phyloP scores from a whole-genome alignment of 1,139 yeast species.

The Protomyces macrosporus region DNA sequence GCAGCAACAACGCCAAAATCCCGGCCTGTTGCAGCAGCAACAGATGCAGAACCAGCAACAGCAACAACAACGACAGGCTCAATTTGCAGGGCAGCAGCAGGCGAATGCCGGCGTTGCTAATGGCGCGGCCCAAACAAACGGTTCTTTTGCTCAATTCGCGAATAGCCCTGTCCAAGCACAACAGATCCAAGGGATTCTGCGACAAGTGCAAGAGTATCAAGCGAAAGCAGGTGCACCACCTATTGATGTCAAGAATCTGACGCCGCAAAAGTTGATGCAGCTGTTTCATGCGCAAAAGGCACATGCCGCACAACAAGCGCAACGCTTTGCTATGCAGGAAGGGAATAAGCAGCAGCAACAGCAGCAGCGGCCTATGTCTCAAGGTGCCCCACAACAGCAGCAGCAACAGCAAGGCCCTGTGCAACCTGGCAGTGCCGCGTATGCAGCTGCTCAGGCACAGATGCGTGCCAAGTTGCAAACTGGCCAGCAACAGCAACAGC shows the following conservation, averaged over 20 bases:
- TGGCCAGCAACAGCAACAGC: constrained; percentile 1
- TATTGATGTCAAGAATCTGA: constrained; percentile 11
- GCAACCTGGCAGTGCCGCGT: not conserved
- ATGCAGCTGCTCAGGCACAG: not conserved
- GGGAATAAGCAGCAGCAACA: constrained; percentile 11
- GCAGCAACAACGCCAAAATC: constrained; percentile 3
- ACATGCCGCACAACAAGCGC: constrained; percentile 9
- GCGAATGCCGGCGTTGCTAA: not conserved
- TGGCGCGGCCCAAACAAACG: not conserved
- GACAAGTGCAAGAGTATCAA: constrained; percentile 10
- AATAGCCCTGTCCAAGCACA: constrained; percentile 12
- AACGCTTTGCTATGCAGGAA: not conserved
- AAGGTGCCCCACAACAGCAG: not conserved
- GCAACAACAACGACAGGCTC: not conserved
- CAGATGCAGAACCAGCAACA: not conserved
- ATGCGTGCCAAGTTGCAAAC: not conserved
- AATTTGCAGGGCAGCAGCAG: not conserved
- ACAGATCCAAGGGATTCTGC: constrained; percentile 4
- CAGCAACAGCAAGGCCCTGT: not conserved
- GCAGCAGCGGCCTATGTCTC: not conserved
- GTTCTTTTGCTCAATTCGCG: not conserved
- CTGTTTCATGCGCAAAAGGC: constrained; percentile 9
- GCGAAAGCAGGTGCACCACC: constrained; percentile 9
- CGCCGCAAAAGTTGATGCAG: constrained; percentile 23
- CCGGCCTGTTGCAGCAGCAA: not conserved